Conservation (phyloP, 1,139 yeast species). For the Kodamaea derodonti region DNA sequence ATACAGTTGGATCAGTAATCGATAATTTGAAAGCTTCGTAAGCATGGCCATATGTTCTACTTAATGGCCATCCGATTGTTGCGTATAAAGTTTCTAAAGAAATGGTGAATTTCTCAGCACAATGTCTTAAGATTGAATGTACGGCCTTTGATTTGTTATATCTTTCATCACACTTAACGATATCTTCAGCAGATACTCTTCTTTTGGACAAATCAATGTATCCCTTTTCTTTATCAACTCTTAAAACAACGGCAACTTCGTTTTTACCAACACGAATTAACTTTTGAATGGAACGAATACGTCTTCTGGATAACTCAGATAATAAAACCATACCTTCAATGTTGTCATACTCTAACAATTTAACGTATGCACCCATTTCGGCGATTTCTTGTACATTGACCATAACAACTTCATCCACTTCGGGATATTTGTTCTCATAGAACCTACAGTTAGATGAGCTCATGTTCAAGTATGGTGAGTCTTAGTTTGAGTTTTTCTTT, state of each 20-base stretch:
- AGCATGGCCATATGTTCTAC: conserved; percentile 93
- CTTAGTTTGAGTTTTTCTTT: too few relatives aligned
- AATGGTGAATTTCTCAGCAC: conserved; percentile 93
- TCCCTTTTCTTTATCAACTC: conserved; percentile 98
- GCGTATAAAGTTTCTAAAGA: conserved; percentile 83
- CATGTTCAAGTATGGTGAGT: conserved; percentile 48
- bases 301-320: conserved; percentile 96
- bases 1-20: conserved; percentile 86
- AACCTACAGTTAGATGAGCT: conserved; percentile 92
- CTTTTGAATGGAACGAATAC: conserved; percentile 96
- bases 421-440: conserved; percentile 97
- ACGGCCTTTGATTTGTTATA: conserved; percentile 96
- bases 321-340: conserved; percentile 98
- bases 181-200: conserved; percentile 97
- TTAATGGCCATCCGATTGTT: conserved; percentile 95
- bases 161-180: conserved; percentile 95
- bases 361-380: conserved; percentile 97
- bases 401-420: conserved; percentile 97
- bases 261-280: conserved; percentile 97
- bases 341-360: conserved; percentile 91
- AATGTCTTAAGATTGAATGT: conserved; percentile 94
- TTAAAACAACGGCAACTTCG: conserved; percentile 97
- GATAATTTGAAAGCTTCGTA: conserved; percentile 96
- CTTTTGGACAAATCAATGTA: conserved; percentile 96
- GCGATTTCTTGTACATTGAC: conserved; percentile 98